Evolutionary conservation across 257 asterid genomes (phyloP), one percentile per base, ranked within the genome.

Genomic region (Datura wrightii): DNA sequence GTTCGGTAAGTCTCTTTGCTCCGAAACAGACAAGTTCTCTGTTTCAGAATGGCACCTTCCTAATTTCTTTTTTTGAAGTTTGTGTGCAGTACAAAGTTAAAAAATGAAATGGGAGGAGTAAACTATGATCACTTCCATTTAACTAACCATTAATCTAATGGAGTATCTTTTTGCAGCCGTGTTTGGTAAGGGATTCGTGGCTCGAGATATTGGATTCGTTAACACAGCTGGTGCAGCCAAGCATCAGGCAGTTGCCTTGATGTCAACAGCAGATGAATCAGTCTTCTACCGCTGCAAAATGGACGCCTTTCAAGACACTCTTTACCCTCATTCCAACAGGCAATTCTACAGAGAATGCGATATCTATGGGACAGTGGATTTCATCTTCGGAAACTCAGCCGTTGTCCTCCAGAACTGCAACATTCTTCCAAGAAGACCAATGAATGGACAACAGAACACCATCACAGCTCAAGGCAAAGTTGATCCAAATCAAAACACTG

Each of bases 171-270:
- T 16, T 34, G 37, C 53, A 55, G 79, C 74, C 1, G 67, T 62
- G 36, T 79, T 89, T 37, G 94, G 94, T 4, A 66, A 86, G 85
- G 97, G 99, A 52, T 95, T 95, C 88, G 85, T 93, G 2, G 98
- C 92, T 3, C 93, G 97, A 0, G 99, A 89, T 63, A 91, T 91
- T 74, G 89, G 92, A 69, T 91, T 91, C 46, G 80, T 62, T 8
- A 91, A 90, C 86, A 87, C 88, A 1, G 91, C 91, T 0, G 91
- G 93, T 37, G 84, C 90, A 52, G 84, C 87, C 54, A 91, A 90
- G 88, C 94, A 91, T 16, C 94, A 91, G 54, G 92, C 91, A 3
- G 93, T 91, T 8, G 93, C 92, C 15, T 24, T 90, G 24, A 84
- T 91, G 89, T 89, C 92, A 72, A 86, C 89, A 1, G 87, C 92